Percentiles rank a stretch among this genome's conserved stretches.
Conservation (phyloP, 208 protist genomes). For the Crithidia mellificae region DNA sequence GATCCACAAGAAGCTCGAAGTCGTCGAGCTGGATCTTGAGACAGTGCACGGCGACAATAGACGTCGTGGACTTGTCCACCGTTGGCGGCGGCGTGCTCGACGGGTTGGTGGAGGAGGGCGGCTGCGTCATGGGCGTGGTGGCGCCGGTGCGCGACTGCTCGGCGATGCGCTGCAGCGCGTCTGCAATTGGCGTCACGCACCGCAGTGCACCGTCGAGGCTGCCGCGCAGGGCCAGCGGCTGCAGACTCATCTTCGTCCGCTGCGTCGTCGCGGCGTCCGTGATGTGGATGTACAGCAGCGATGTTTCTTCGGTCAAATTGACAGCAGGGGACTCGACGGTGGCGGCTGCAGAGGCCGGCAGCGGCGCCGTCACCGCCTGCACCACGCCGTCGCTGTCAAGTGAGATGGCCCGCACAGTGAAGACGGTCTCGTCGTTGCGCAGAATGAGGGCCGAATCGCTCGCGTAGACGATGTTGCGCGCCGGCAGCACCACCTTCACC, state of each 20-base stretch:
- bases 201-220: conserved; percentile 28
- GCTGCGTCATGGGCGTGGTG: conserved; percentile 2
- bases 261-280: conserved; percentile 12
- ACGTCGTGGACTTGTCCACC: conserved; percentile 9
- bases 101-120: background rate
- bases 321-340: conserved; percentile 20
- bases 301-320: conserved; percentile 12
- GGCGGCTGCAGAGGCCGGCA: conserved; percentile 11
- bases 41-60: conserved; percentile 21
- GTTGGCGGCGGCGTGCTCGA: background rate
- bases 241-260: conserved; percentile 21
- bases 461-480: conserved; percentile 31
- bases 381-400: conserved; percentile 28
- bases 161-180: conserved; percentile 29
- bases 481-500: conserved; percentile 45
- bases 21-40: conserved; percentile 19
- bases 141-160: conserved; percentile 17
- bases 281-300: conserved; percentile 26
- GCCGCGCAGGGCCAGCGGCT: conserved; percentile 18
- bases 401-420: conserved; percentile 34
- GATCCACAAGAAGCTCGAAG: conserved; percentile 29
- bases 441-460: conserved; percentile 27
- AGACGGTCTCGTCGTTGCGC: conserved; percentile 37
- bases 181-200: conserved; percentile 30
- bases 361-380: conserved; percentile 20